A percentile compares a stretch with the other conserved stretches of the same genome.
Conservation (phyloP, 495 filamentous ascomycete genomes). For the Tirmania nivea region DNA sequence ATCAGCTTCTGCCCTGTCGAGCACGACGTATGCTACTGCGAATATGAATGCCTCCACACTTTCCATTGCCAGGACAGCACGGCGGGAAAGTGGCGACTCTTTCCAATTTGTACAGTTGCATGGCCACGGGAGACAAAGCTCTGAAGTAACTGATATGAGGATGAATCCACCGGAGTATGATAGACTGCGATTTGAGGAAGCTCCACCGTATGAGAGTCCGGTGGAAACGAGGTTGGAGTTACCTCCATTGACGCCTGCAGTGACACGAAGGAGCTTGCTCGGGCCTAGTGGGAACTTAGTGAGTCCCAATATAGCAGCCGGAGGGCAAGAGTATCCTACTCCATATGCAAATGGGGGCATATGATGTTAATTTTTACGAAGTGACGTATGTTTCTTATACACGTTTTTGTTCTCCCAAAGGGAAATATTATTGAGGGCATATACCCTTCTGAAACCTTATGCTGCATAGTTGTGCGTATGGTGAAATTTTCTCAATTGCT, state of each 20-base stretch:
- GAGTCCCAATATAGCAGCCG: not conserved
- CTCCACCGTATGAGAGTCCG: not conserved
- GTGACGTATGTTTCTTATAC: too few species aligned
- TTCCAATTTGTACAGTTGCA: not conserved
- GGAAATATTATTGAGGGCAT: too few species aligned
- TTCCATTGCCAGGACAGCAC: not conserved
- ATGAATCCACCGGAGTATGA: not conserved
- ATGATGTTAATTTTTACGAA: too few species aligned
- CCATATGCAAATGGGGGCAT: too few species aligned
- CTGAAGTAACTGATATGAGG: not conserved
- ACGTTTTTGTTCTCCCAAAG: too few species aligned
- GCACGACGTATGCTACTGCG: not conserved
- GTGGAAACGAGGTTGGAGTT: not conserved
- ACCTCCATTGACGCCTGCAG: not conserved
- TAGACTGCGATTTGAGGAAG: not conserved
- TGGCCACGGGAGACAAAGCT: not conserved
- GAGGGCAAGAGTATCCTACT: too few species aligned
- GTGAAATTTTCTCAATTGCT: too few species aligned
- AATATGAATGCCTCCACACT: not conserved
- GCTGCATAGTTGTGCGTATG: too few species aligned
- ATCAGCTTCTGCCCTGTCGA: not conserved
- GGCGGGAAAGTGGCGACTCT: not conserved
- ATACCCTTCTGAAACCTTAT: too few species aligned
- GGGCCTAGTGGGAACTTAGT: not conserved
- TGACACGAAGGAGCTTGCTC: not conserved